Conservation (phyloP, 441 rosid species). For the Oxalis stricta region DNA sequence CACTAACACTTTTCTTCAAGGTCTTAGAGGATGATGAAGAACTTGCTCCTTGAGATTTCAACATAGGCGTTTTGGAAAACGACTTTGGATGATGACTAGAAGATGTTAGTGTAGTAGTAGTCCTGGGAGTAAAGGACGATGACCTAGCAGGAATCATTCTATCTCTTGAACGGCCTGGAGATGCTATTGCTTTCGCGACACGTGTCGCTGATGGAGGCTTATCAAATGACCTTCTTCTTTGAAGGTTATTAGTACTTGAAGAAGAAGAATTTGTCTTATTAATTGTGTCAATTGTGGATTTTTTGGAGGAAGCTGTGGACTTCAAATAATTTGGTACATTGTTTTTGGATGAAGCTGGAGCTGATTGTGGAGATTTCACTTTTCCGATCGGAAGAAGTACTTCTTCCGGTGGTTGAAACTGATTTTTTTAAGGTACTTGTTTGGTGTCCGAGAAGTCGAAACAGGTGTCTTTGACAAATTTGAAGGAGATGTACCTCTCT, state of each 20-base stretch:
- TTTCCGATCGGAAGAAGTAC: neutral
- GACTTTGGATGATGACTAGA: constrained; percentile 15
- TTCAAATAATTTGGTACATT: constrained; percentile 43
- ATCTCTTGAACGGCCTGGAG: constrained; percentile 24
- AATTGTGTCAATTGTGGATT: too few species aligned
- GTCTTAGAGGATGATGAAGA: constrained; percentile 2
- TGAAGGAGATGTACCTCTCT: constrained; percentile 19
- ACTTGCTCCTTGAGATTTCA: constrained; percentile 8
- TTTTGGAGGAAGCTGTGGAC: constrained; percentile 46
- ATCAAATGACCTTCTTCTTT: constrained; percentile 56
- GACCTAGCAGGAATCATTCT: constrained; percentile 19
- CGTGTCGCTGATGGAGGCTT: constrained; percentile 32
- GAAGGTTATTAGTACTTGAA: too few species aligned
- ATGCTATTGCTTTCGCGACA: constrained; percentile 16
- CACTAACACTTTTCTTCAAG: constrained; percentile 2
- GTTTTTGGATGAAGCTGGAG: constrained; percentile 6
- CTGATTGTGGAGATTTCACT: constrained; percentile 4
- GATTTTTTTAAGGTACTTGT: constrained; percentile 9
- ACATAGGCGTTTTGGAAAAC: constrained; percentile 14
- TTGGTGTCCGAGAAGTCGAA: constrained; percentile 15
- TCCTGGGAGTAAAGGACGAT: constrained; percentile 18
- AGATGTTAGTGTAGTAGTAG: constrained; percentile 7
- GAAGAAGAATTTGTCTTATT: too few species aligned
- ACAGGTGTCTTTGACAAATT: too few species aligned
- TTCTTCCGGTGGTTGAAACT: constrained; percentile 2